These are phyloP conservation scores for Vitis rupestris DNA, from an alignment of 164 flowering plant species.

Conservation along the genomic window DNA sequence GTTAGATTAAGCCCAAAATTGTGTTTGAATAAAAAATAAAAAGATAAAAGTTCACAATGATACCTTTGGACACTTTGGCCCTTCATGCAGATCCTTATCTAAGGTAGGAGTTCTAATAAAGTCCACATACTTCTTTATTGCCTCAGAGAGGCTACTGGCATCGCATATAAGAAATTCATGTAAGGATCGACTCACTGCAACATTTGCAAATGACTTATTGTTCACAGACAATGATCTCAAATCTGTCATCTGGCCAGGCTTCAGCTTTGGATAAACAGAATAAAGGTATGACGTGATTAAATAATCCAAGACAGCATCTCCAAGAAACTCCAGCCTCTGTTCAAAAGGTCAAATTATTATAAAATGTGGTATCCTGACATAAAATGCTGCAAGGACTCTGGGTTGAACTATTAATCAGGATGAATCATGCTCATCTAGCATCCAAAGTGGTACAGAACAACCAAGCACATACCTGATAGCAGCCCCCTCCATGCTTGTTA, in stretches of 20 bases:
- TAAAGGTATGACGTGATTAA: slow-evolving; percentile 84
- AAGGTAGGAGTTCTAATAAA: slow-evolving; percentile 35
- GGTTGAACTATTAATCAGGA: neutral
- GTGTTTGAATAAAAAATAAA: neutral
- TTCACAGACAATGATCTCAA: slow-evolving; percentile 71
- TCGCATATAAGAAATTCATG: slow-evolving; percentile 65
- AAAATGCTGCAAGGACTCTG: slow-evolving; percentile 3
- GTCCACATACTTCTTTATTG: slow-evolving; percentile 51
- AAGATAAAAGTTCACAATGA: neutral
- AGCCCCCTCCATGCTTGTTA: slow-evolving; percentile 74
- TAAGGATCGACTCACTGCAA: slow-evolving; percentile 62
- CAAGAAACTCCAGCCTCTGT: slow-evolving; percentile 96
- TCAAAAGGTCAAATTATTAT: slow-evolving; percentile 14
- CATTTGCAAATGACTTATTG: slow-evolving; percentile 74
- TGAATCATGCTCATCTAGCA: neutral
- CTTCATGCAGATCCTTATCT: slow-evolving; percentile 31
- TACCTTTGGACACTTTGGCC: slow-evolving; percentile 87
- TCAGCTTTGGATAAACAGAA: slow-evolving; percentile 80
- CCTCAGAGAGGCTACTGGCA: slow-evolving; percentile 47
- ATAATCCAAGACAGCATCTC: slow-evolving; percentile 97
- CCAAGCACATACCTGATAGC: slow-evolving; percentile 74
- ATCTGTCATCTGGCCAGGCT: slow-evolving; percentile 95
- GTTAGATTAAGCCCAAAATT: no score
- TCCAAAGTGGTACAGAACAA: neutral
- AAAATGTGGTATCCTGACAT: slow-evolving; percentile 9